Evolutionary conservation across 164 flowering plant genomes (phyloP).

Genomic region (Kalanchoe fedtschenkoi): DNA sequence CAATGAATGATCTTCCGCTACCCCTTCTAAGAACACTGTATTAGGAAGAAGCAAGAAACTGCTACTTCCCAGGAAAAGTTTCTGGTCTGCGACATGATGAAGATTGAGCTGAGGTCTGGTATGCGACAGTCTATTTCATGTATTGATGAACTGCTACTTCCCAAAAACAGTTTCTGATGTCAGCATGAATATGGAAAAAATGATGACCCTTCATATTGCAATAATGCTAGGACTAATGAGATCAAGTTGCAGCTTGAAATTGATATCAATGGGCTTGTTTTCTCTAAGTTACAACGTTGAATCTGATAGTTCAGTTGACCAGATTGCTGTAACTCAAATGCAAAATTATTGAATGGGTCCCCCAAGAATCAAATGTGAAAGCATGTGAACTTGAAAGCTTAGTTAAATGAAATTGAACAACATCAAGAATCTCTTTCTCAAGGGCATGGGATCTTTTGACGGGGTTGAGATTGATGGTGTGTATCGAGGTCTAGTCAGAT

Average conservation of each 20-base stretch:
- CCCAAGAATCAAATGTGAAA: conserved; percentile 14
- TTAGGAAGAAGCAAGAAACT: conserved; percentile 35
- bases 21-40: conserved; percentile 41
- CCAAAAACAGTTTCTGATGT: conserved; percentile 39
- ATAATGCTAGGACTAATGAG: conserved; percentile 30
- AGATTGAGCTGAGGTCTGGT: conserved; percentile 47
- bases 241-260: conserved; percentile 67
- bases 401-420: not conserved
- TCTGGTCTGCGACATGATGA: conserved; percentile 59
- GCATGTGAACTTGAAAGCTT: conserved; percentile 5
- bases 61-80: too few relatives aligned
- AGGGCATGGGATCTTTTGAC: conserved; percentile 24
- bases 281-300: conserved; percentile 36
- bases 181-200: conserved; percentile 13
- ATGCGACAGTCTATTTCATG: conserved; percentile 62
- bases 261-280: conserved; percentile 36
- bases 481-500: conserved; percentile 17
- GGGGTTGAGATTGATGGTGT: conserved; percentile 34
- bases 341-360: conserved; percentile 22
- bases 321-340: conserved; percentile 16
- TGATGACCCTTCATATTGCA: conserved; percentile 11
- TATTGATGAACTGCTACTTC: conserved; percentile 90
- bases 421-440: conserved; percentile 31
- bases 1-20: conserved; percentile 56
- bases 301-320: conserved; percentile 33